Evolutionary conservation across 2,329 filamentous ascomycete species (phyloP), one percentile per base, ranked within the genome.

Genomic region (Fusarium irregulare): DNA sequence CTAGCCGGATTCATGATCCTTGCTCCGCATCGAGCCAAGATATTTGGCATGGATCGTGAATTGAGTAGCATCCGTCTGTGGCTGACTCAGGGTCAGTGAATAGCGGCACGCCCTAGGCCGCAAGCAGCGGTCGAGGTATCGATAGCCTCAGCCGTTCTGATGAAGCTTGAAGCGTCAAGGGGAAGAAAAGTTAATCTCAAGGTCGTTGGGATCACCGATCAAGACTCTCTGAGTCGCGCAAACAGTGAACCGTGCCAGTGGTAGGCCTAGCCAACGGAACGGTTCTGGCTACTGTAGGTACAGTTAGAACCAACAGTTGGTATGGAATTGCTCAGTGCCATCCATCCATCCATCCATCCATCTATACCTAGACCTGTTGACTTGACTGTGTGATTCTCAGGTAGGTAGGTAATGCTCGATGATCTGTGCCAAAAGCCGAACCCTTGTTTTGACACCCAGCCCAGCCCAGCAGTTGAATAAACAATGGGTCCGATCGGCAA

Each of bases 401-500:
- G 41, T 44, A 21, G 20, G 41, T 44, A 21, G 20, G 41, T 44
- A 23, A 23, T 44, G 21, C 20, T 49, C 23, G 18, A 23, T 50
- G 30, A 21, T 49, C 21, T 20, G 48, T 49, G 28, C 48, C 32
- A 40, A 23, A 59, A 50, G 34, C 21, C 37, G 20, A 44, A 44
- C 28, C 48, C 48, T 51, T 51, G 48, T 34, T 51, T 41, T 41
- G 32, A 51, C 32, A 27, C 23, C 21, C 40, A 59, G 28, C 37
- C 32, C 60, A 25, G 25, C 25, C 25, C 25, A 59, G 28, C 40
- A 47, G 27, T 30, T n/a, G 27, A 21, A 21, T 37, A 56, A 55
- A 69, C 48, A 64, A 69, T 69, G 66, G 60, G 51, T 64, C 60
- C 51, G 60, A 68, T 68, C 66, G 64, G 21, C 66, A 68, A 69